Conservation (phyloP, 2,329 filamentous ascomycete species). For the Tolypocladium sp. region DNA sequence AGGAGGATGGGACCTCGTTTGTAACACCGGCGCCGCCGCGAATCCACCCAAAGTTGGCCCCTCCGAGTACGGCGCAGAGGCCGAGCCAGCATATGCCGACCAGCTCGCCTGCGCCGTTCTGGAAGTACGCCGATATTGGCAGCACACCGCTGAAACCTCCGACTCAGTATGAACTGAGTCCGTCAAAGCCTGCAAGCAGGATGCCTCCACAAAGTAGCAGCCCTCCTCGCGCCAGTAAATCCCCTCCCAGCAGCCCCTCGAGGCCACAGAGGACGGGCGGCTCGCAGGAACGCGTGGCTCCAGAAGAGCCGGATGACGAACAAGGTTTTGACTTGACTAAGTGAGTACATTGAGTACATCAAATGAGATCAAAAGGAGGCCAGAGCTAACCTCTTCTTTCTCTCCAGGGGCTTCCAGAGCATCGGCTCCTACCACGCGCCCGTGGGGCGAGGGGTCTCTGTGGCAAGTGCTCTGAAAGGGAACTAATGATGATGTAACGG, state of each 20-base stretch:
- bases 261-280: slow-evolving; percentile 25
- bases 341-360: slow-evolving; percentile 32
- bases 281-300: slow-evolving; percentile 16
- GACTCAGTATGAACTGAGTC: slow-evolving; percentile 46
- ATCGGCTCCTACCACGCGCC: slow-evolving; percentile 55
- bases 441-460: slow-evolving; percentile 34
- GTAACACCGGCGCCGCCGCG: slow-evolving; percentile 66
- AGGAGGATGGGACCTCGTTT: slow-evolving; percentile 51
- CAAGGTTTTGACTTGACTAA: slow-evolving; percentile 50
- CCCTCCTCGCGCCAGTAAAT: slow-evolving; percentile 40
- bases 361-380: background rate
- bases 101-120: slow-evolving; percentile 77
- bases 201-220: slow-evolving; percentile 48
- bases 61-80: slow-evolving; percentile 70
- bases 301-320: slow-evolving; percentile 33
- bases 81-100: slow-evolving; percentile 82
- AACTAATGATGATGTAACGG: slow-evolving; percentile 12
- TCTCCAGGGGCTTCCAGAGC: slow-evolving; percentile 51
- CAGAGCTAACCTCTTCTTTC: slow-evolving; percentile 11
- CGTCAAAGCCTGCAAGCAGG: slow-evolving; percentile 37
- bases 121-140: slow-evolving; percentile 73
- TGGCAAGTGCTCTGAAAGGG: slow-evolving; percentile 30
- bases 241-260: slow-evolving; percentile 43
- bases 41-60: slow-evolving; percentile 65
- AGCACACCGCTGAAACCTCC: slow-evolving; percentile 57